Evolutionary conservation across 1,139 yeast species (phyloP).

Genomic region (Diutina pseudorugosa): DNA sequence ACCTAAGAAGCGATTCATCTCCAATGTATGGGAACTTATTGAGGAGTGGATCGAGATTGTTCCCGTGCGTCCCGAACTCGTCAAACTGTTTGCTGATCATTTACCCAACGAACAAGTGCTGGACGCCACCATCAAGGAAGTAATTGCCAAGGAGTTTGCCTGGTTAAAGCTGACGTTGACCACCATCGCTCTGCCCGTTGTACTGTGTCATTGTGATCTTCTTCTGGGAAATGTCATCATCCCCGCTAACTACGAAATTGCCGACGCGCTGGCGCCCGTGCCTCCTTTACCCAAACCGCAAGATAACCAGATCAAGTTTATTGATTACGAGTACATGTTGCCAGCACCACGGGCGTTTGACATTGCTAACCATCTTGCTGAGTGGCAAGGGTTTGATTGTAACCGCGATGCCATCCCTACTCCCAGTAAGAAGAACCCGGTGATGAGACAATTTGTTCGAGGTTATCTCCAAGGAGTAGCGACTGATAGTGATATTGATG

Average conservation of each 20-base stretch:
- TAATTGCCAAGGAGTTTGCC: conserved; percentile 33
- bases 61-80: conserved; percentile 37
- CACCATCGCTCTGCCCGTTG: conserved; percentile 36
- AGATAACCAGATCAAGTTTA: conserved; percentile 46
- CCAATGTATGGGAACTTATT: conserved; percentile 48
- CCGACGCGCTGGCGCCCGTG: neutral
- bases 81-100: conserved; percentile 27
- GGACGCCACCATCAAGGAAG: conserved; percentile 22
- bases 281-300: conserved; percentile 15
- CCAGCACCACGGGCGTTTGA: conserved; percentile 78
- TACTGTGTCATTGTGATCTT: conserved; percentile 61
- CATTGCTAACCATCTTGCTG: conserved; percentile 76
- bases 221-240: conserved; percentile 62
- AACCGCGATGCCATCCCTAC: conserved; percentile 47
- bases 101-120: conserved; percentile 12
- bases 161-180: conserved; percentile 40
- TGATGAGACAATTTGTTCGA: conserved; percentile 42
- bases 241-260: conserved; percentile 26
- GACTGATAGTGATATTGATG: conserved; percentile 13
- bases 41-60: conserved; percentile 51
- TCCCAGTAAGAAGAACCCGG: conserved; percentile 31
- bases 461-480: conserved; percentile 31
- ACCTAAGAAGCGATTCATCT: conserved; percentile 15
- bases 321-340: conserved; percentile 73
- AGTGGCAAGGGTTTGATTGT: conserved; percentile 81